Base-by-base conservation (phyloP, 2,329 filamentous ascomycete species). In the Diaporthe humulicola region DNA sequence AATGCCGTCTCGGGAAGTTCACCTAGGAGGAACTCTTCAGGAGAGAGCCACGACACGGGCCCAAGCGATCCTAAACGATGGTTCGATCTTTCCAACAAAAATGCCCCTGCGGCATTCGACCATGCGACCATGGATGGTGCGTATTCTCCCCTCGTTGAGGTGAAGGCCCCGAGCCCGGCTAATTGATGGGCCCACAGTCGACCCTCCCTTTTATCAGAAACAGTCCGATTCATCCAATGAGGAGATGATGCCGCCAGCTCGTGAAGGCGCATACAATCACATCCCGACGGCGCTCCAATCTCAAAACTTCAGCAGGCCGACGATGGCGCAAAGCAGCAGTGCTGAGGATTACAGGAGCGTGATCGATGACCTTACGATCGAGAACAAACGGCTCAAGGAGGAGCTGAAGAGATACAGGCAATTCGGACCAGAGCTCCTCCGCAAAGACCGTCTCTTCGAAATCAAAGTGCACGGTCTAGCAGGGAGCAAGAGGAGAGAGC, bases 311-410 rank as follows among this genome's bases (percentile, higher is more conserved):
- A 54, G 45, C 25, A 67, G 66, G 66, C 74, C 73, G 8, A 74
- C 79, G 10, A 74, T 61, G 75, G 84, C 84, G 3, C 89, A 83
- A 28, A 90, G 84, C 80, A 94, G 90, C 80, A 93, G 92, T 69
- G 91, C 90, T 38, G 94, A 94, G 73, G 94, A 96, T 73, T 96
- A 92, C 75, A 89, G 95, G 61, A 93, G 93, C 77, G 94, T 98
- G 22, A 97, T 98, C 64, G 95, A 98, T 79, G 95, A 98, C 81
- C 83, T 98, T 74, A 98, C 95, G 0, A 87, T 98, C 36, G 93
- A 95, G 80, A 97, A 97, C 81, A 94, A 95, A 81, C 92, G 91
- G 70, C 82, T 97, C 76, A 95, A 93, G 84, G 91, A 93, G 78
- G 91, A 92, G 79, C 80, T 97, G 72, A 93, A 90, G 79, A 92